Evolutionary conservation across 495 filamentous ascomycete genomes (phyloP).

Genomic region (Oidiodendron maius): DNA sequence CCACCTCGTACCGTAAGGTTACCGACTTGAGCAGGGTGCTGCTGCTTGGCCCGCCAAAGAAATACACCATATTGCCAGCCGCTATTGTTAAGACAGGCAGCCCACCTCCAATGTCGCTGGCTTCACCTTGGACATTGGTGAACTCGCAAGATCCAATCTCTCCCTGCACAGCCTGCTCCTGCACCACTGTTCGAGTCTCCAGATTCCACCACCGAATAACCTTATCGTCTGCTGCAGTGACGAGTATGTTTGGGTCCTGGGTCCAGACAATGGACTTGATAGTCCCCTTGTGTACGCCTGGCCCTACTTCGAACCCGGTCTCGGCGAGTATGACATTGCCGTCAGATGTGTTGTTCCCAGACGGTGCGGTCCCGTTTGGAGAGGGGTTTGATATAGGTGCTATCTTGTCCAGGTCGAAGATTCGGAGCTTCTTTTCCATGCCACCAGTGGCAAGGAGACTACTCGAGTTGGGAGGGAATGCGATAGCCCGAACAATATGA

Average conservation of each 20-base stretch:
- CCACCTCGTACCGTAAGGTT: conserved; percentile 74
- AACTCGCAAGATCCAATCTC: conserved; percentile 87
- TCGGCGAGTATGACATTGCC: conserved; percentile 35
- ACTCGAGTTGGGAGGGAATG: conserved; percentile 76
- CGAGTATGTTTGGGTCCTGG: conserved; percentile 74
- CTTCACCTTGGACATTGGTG: conserved; percentile 42
- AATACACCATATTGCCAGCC: conserved; percentile 86
- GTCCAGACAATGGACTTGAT: conserved; percentile 97
- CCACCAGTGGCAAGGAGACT: conserved; percentile 84
- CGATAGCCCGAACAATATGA: conserved; percentile 90
- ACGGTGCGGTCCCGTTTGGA: not conserved
- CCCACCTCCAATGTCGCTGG: conserved; percentile 45
- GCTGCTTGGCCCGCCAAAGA: conserved; percentile 74
- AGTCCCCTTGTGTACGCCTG: conserved; percentile 71
- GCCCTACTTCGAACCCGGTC: conserved; percentile 76
- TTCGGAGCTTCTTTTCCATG: conserved; percentile 91
- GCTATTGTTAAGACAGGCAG: conserved; percentile 56
- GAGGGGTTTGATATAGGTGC: conserved; percentile 8
- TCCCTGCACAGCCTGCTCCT: conserved; percentile 70
- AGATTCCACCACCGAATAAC: conserved; percentile 93
- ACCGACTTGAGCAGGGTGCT: conserved; percentile 69
- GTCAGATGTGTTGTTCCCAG: conserved; percentile 19
- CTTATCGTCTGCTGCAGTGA: conserved; percentile 86
- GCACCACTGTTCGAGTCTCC: conserved; percentile 61
- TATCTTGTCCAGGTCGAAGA: conserved; percentile 71